Base-by-base conservation (phyloP, 208 protist species). In the Acanthamoeba healyi region DNA sequence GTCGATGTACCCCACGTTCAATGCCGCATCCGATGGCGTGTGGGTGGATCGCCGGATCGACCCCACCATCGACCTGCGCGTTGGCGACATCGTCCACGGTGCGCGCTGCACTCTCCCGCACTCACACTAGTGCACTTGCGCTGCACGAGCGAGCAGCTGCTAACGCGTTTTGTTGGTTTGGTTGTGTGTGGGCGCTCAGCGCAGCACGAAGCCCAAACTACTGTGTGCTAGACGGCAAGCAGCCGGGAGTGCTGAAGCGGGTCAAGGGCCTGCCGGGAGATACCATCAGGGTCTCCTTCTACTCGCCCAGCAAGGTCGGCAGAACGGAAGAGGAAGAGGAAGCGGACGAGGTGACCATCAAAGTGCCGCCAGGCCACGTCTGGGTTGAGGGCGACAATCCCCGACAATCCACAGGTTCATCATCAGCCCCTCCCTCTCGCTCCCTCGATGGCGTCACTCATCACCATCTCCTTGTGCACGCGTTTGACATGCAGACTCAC, bases 331-430 rank as follows among this genome's bases (percentile, higher is more conserved):
- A 32, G 0, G 67, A 77, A 12, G 67, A 77, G 46, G 15, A 38
- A 29, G 38, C 67, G 4, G 34, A 77, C 19, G 67, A 77, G 22
- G 67, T 77, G 19, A 77, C 67, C 36, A 77, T 77, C 12, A 26
- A 44, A 29, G 67, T 77, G 67, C 67, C 67, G 22, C 36, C 67
- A 29, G 67, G 34, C 9, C 67, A 77, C n/a, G 36, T 77, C 0
- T 77, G 67, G 67, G 34, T 77, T 14, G 67, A 77, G 26, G 67
- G 67, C 36, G 67, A 77, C 67, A 77, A 77, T 19, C 36, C 67
- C 10, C 4, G 38, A 19, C 67, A 77, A 46, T 77, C 67, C 17
- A 77, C 67, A 40, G 63, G 63, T 38, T 19, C 63, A n/a, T n/a
- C n/a, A n/a, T n/a, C n/a, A n/a, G n/a, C n/a, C n/a, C n/a, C n/a